phyloP scores from a whole-genome alignment of 1,284 basidiomycete species.

The Marasmius fiardii region DNA sequence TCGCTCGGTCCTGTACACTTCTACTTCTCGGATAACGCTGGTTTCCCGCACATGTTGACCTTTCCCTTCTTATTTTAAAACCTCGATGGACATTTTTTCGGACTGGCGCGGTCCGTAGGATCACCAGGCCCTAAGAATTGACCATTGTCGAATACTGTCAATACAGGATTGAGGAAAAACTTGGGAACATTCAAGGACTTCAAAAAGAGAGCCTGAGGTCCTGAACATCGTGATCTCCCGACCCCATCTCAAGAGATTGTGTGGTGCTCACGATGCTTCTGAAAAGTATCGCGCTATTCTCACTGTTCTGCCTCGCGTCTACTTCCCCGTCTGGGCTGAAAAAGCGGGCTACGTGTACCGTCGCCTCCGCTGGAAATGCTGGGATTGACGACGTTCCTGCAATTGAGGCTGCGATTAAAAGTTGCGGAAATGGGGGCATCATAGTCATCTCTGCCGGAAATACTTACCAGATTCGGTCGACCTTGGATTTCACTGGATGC shows the following conservation, averaged over 20 bases:
- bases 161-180: neutral
- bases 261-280: neutral
- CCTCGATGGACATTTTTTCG: too few relatives aligned
- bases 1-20: too few relatives aligned
- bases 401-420: slow-evolving; percentile 24
- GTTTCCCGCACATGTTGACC: too few relatives aligned
- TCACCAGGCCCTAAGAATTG: neutral
- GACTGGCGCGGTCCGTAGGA: neutral
- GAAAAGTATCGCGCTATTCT: neutral
- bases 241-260: neutral
- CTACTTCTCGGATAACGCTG: too few relatives aligned
- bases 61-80: too few relatives aligned
- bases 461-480: slow-evolving; percentile 23
- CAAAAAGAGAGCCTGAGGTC: too few relatives aligned
- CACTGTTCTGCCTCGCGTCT: neutral
- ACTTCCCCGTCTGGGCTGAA: neutral
- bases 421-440: slow-evolving; percentile 27
- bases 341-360: slow-evolving; percentile 25
- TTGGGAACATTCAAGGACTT: neutral
- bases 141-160: neutral
- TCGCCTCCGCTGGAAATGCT: slow-evolving; percentile 20
- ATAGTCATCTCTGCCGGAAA: slow-evolving; percentile 25
- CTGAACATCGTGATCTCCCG: too few relatives aligned
- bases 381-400: slow-evolving; percentile 27
- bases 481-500: slow-evolving; percentile 26